phyloP scores from a whole-genome alignment of 768 basidiomycete species.

The Fomitopsis serialis region DNA sequence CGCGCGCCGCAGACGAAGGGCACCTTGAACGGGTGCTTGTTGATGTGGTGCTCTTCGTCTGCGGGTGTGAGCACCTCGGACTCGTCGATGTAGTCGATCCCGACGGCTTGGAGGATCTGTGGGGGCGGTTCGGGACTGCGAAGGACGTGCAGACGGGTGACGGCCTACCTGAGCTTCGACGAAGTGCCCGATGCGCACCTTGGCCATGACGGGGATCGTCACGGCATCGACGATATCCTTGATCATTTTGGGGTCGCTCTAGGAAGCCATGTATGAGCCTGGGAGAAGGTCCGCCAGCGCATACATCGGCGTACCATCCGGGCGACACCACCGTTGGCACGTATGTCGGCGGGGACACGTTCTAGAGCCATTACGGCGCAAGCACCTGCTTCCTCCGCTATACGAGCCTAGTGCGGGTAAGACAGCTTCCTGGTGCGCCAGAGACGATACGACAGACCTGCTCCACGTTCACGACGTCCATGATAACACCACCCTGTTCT shows the following conservation, averaged over 20 bases:
- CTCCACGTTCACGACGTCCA: slow-evolving; percentile 89
- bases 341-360: slow-evolving; percentile 93
- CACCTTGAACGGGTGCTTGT: slow-evolving; percentile 92
- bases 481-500: slow-evolving; percentile 77
- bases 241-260: slow-evolving; percentile 96
- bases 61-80: slow-evolving; percentile 94
- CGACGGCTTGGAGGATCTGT: slow-evolving; percentile 89
- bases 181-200: slow-evolving; percentile 95
- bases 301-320: slow-evolving; percentile 65
- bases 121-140: neutral
- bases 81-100: slow-evolving; percentile 96
- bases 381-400: slow-evolving; percentile 96
- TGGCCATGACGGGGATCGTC: slow-evolving; percentile 96
- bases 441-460: slow-evolving; percentile 32
- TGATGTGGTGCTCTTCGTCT: slow-evolving; percentile 94
- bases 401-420: slow-evolving; percentile 60
- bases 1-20: slow-evolving; percentile 96
- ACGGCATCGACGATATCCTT: slow-evolving; percentile 93
- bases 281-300: neutral
- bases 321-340: slow-evolving; percentile 88
- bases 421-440: slow-evolving; percentile 4
- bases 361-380: slow-evolving; percentile 98
- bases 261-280: neutral
- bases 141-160: neutral
- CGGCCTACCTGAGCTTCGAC: slow-evolving; percentile 83